Percentiles rank a stretch among this genome's conserved stretches.
These are phyloP conservation scores for Pythium periplocum DNA, from an alignment of 352 stramenopile species.

Conservation along the genomic window DNA sequence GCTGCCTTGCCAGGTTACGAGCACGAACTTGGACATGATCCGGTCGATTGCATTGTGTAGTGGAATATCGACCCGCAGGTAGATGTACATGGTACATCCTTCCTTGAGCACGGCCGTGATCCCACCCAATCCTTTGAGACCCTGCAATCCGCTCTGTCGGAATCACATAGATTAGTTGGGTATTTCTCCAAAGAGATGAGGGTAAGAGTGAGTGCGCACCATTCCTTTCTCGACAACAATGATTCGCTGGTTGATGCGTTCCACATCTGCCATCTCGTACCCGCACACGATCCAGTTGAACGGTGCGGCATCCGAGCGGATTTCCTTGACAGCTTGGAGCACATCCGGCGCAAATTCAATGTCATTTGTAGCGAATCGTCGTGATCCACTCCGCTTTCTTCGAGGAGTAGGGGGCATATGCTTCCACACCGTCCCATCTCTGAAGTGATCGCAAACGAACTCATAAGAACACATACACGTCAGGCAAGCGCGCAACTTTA, in stretches of 20 bases:
- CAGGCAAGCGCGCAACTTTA: too few relatives aligned
- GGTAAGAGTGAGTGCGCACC: slow-evolving; percentile 23
- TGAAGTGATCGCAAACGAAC: slow-evolving; percentile 10
- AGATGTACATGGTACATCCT: slow-evolving; percentile 86
- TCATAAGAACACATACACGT: background rate
- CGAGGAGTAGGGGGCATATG: slow-evolving; percentile 46
- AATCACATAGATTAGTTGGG: background rate
- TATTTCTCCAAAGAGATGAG: background rate
- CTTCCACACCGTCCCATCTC: slow-evolving; percentile 58
- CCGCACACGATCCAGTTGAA: slow-evolving; percentile 86
- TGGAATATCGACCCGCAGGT: slow-evolving; percentile 82
- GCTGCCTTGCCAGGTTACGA: slow-evolving; percentile 79
- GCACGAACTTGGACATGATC: slow-evolving; percentile 84
- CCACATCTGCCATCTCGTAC: slow-evolving; percentile 62
- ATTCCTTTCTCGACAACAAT: slow-evolving; percentile 83
- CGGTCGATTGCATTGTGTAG: slow-evolving; percentile 74
- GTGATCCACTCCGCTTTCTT: slow-evolving; percentile 58
- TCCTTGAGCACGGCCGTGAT: slow-evolving; percentile 72
- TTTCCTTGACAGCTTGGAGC: slow-evolving; percentile 62
- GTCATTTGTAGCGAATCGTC: slow-evolving; percentile 71
- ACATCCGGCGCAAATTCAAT: slow-evolving; percentile 81
- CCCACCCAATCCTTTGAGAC: slow-evolving; percentile 76
- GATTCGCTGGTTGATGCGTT: slow-evolving; percentile 55
- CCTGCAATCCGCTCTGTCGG: slow-evolving; percentile 68
- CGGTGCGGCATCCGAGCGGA: slow-evolving; percentile 69